phyloP scores from a whole-genome alignment of 2,329 filamentous ascomycete species.

The Onygenales sp. region DNA sequence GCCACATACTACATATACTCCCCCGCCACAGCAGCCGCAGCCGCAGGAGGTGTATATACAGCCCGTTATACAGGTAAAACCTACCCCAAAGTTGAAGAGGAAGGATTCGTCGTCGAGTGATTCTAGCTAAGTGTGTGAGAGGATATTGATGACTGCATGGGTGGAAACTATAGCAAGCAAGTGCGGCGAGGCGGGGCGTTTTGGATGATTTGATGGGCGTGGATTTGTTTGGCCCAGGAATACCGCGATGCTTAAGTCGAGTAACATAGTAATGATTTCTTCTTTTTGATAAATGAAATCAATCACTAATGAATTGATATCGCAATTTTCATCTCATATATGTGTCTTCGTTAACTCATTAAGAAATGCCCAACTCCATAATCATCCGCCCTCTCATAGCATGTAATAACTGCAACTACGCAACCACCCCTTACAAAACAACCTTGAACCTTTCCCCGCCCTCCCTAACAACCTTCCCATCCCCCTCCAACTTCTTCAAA shows the following conservation, averaged over 20 bases:
- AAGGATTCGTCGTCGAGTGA: neutral
- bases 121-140: neutral
- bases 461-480: constrained; percentile 51
- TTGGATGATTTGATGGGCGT: no score
- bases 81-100: neutral
- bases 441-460: neutral
- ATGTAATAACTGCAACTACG: neutral
- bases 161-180: no score
- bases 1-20: neutral
- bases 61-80: neutral
- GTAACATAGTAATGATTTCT: neutral
- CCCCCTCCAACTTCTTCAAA: constrained; percentile 64
- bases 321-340: no score
- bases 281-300: neutral
- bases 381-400: neutral
- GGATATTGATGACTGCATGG: neutral
- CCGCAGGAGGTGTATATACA: neutral
- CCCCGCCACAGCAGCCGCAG: neutral
- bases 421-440: neutral
- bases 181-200: no score
- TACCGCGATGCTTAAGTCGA: neutral
- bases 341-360: no score
- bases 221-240: no score
- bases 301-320: no score
- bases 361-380: neutral